Evolutionary conservation across 2,329 filamentous ascomycete species (phyloP), one percentile per base, ranked within the genome.

Genomic region (Leptoxyphium fumago): DNA sequence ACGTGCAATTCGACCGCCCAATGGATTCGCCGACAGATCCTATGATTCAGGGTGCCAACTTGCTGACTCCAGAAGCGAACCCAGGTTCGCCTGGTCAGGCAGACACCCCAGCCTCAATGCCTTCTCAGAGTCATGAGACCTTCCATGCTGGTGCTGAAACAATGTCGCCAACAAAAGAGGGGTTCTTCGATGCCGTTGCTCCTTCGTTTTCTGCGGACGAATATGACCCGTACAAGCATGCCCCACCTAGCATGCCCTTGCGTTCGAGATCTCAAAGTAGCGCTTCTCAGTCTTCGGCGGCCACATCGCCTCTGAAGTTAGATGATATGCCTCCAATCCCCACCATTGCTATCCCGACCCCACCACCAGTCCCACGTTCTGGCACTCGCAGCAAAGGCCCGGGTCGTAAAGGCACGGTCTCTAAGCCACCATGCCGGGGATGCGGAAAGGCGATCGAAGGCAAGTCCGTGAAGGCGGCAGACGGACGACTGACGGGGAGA

Each of bases 391-490:
- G 13, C 11, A 26, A 13, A 15, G 10, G 17, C 29, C 32, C 32
- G 5, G 15, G 32, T 13, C 32, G 32, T 5, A 36, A 36, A 9
- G 32, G 32, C 1, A 73, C 73, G 13, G 46, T 43, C 42, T 48
- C 39, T 34, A 82, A 84, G 45, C 84, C 85, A 2, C 77, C 77
- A 49, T 98, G 91, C 67, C 84, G 86, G 56, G 84, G 84, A 1
- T 98, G 91, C 62, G 71, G 75, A 2, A 69, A 82, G 39, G 68
- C 73, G 6, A 96, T 98, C 54, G 75, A 78, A 39, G 89, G 87
- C 15, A 96, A 95, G 65, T 94, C 87, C 1, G 80, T 98, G 46
- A 94, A 89, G 29, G 94, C 87, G 11, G 87, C 87, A 1, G 91
- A 95, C 55, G 91, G 91, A 13, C 80, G 88, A 18, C 70, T 98